A percentile compares a stretch with the other conserved stretches of the same genome.
phyloP scores from a whole-genome alignment of 2,329 filamentous ascomycete genomes.

The Madurella mycetomatis region DNA sequence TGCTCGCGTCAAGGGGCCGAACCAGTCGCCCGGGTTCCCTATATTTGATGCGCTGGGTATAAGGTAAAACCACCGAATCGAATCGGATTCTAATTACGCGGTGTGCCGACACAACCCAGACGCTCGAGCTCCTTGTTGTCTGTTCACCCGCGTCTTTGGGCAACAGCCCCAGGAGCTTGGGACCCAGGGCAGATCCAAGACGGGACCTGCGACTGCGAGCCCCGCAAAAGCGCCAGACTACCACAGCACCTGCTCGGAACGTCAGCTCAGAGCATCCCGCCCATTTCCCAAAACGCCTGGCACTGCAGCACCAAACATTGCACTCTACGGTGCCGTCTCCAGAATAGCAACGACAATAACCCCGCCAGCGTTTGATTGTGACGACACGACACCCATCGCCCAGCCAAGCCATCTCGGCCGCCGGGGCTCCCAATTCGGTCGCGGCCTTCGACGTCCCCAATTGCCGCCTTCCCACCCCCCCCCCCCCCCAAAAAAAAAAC shows the following conservation, averaged over 20 bases:
- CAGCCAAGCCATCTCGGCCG: not conserved
- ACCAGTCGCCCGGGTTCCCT: not conserved
- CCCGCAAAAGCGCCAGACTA: constrained; percentile 19
- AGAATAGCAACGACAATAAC: constrained; percentile 1
- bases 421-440: not conserved
- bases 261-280: constrained; percentile 16
- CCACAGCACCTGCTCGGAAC: constrained; percentile 15
- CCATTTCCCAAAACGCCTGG: constrained; percentile 17
- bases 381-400: not conserved
- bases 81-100: not conserved
- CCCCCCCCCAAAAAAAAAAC: too few relatives aligned
- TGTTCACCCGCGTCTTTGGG: not conserved
- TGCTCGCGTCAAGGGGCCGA: not conserved
- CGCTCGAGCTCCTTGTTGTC: not conserved
- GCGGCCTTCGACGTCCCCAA: constrained; percentile 3
- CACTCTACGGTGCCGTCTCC: constrained; percentile 3
- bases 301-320: constrained; percentile 7
- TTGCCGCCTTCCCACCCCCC: constrained; percentile 3
- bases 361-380: not conserved
- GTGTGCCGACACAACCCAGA: not conserved
- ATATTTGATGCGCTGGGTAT: not conserved
- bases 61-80: too few relatives aligned
- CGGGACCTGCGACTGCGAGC: constrained; percentile 13
- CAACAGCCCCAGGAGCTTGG: not conserved
- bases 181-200: not conserved